Evolutionary conservation across 2,329 filamentous ascomycete genomes (phyloP), one percentile per base, ranked within the genome.

Genomic region (Grosmannia huntii): DNA sequence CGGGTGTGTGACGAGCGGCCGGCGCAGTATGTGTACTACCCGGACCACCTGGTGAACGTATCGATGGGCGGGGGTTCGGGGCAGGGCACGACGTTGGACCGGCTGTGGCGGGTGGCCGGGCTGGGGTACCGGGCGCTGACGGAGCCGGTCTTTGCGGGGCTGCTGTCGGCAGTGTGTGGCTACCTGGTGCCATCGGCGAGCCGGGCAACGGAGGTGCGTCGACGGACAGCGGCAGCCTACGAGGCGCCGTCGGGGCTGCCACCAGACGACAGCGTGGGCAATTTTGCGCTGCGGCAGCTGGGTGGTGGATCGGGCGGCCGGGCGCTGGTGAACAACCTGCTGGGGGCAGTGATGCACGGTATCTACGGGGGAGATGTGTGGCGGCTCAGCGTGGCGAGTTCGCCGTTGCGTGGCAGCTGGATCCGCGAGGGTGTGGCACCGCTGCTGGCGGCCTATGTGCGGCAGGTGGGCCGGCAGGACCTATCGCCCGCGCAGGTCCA

Each of bases 351-450:
- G 67, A 66, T 90, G 57, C 94, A 97, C 70, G 94, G 94, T 49
- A 90, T 97, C 60, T 96, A 95, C 70, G 94, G 91, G 25, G 94
- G 94, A 5, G 88, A 96, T 70, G 82, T 95, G 53, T 83, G 88
- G 68, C 79, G 86, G 67, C 75, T 97, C 55, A 96, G 90, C 70
- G 68, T 86, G 46, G 61, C 57, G 36, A 63, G 62, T 58, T 61
- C 61, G 58, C 56, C 62, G 33, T 56, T 65, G 33, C 60, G 61
- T 2, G 10, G 5, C 1, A 6, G 6, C 27, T 64, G 63, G 63
- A 31, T 62, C 16, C n/a, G 36, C 12, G 55, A 59, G 52, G 50
- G 41, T 5, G 16, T 44, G 19, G 23, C 3, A 50, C 56, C 54
- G 36, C 11, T 36, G 53, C 36, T 57, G 48, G 16, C 31, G 21